These are phyloP conservation scores for Thermochaetoides dissita DNA, from an alignment of 2,329 filamentous ascomycete species.

Conservation along the genomic window DNA sequence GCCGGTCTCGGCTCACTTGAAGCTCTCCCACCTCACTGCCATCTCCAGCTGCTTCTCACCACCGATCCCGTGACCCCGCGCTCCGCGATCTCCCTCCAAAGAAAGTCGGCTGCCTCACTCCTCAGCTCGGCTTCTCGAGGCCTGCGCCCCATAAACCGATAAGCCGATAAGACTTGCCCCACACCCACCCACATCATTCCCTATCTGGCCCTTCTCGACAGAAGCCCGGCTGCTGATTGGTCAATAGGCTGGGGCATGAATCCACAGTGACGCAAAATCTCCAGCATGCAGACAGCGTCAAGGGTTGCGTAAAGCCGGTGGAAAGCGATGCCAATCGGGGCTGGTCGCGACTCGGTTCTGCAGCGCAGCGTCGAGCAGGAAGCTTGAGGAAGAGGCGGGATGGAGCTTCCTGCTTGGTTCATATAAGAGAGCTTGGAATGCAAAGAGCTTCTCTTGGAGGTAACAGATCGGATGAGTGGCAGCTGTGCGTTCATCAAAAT, in stretches of 20 bases:
- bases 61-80: too few species aligned
- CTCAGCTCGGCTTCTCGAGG: too few species aligned
- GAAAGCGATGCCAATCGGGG: conserved; percentile 14
- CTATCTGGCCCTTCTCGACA: conserved; percentile 2
- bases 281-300: background rate
- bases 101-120: too few species aligned
- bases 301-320: conserved; percentile 15
- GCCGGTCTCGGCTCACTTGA: too few species aligned
- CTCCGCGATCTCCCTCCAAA: too few species aligned
- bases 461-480: background rate
- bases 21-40: too few species aligned
- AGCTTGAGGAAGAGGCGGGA: conserved; percentile 1
- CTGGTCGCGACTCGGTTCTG: too few species aligned
- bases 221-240: conserved; percentile 6
- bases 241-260: conserved; percentile 6
- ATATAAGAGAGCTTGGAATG: background rate
- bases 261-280: conserved; percentile 8
- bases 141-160: background rate
- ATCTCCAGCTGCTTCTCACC: too few species aligned
- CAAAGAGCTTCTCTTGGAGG: background rate
- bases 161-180: conserved; percentile 2
- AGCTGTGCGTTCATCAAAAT: background rate
- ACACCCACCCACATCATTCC: background rate
- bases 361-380: too few species aligned
- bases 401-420: background rate